These are phyloP conservation scores for Silene conica DNA, from an alignment of 148 eudicot species.

Conservation along the genomic window DNA sequence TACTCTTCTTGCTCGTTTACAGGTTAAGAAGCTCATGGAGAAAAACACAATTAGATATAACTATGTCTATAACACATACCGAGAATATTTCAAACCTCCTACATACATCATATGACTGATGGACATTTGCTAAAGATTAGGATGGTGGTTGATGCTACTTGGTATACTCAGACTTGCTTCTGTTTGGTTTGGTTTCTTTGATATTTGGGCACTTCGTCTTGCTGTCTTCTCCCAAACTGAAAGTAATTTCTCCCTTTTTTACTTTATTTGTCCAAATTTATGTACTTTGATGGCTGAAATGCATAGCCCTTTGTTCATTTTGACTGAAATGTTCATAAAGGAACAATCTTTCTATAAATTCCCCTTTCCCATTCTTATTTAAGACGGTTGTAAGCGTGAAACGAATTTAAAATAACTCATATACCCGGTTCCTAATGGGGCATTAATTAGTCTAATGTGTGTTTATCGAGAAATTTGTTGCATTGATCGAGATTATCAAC, in stretches of 20 bases:
- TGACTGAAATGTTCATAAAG: background rate
- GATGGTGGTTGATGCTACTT: slow-evolving; percentile 84
- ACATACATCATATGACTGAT: no score
- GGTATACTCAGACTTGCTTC: slow-evolving; percentile 80
- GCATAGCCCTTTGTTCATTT: slow-evolving; percentile 10
- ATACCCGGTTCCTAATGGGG: no score
- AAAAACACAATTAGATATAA: no score
- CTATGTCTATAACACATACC: no score
- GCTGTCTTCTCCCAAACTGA: slow-evolving; percentile 82
- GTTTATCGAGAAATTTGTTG: slow-evolving; percentile 11
- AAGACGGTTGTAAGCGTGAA: no score
- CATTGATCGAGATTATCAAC: slow-evolving; percentile 20
- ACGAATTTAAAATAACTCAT: no score
- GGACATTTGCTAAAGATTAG: no score
- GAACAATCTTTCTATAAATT: slow-evolving; percentile 15
- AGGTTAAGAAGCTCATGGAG: no score
- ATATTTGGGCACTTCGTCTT: slow-evolving; percentile 91
- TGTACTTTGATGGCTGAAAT: slow-evolving; percentile 2
- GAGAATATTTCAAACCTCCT: no score
- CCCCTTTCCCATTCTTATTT: background rate
- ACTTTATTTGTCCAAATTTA: background rate
- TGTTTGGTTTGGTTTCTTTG: slow-evolving; percentile 95
- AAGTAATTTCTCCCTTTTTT: slow-evolving; percentile 33
- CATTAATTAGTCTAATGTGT: background rate
- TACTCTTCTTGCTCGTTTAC: no score